A percentile compares a stretch with the other conserved stretches of the same genome.
phyloP scores from a whole-genome alignment of 202 grass and related monocot species.

The Schoenoplectus triqueter region DNA sequence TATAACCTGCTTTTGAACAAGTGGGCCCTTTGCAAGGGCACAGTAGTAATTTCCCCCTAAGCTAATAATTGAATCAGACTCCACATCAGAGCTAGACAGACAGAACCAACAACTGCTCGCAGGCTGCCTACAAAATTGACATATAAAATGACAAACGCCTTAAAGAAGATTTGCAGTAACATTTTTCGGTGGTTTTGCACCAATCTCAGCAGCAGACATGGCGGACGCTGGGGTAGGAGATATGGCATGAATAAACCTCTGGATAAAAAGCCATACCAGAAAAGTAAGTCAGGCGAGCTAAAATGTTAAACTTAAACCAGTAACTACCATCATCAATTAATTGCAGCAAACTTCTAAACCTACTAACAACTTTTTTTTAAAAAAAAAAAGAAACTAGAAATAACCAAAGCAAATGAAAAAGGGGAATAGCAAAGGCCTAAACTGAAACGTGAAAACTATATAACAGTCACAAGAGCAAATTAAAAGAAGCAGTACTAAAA shows the following conservation, averaged over 20 bases:
- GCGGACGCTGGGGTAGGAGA: constrained; percentile 89
- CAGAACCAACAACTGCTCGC: constrained; percentile 95
- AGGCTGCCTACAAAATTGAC: constrained; percentile 49
- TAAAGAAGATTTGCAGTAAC: constrained; percentile 17
- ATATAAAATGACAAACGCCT: constrained; percentile 25
- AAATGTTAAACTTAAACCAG: constrained; percentile 24
- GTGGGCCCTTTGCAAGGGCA: constrained; percentile 88
- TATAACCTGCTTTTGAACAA: constrained; percentile 80
- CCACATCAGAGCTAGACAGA: constrained; percentile 90
- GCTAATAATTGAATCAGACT: constrained; percentile 80
- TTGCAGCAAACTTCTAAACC: neutral
- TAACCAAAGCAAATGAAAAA: neutral
- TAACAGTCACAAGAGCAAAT: constrained; percentile 28
- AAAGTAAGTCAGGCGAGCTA: constrained; percentile 46
- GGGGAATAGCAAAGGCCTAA: neutral
- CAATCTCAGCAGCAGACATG: constrained; percentile 80
- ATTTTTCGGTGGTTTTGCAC: constrained; percentile 62
- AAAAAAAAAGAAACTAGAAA: too few relatives aligned
- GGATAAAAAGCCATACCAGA: constrained; percentile 42
- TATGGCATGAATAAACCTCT: constrained; percentile 99
- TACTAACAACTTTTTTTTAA: neutral
- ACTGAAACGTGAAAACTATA: too few relatives aligned
- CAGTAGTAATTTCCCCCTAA: constrained; percentile 89
- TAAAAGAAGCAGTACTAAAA: neutral
- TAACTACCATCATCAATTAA: neutral